Evolutionary conservation across 345 rosid genomes (phyloP), one percentile per base, ranked within the genome.

Genomic region (Arabidopsis suecica): DNA sequence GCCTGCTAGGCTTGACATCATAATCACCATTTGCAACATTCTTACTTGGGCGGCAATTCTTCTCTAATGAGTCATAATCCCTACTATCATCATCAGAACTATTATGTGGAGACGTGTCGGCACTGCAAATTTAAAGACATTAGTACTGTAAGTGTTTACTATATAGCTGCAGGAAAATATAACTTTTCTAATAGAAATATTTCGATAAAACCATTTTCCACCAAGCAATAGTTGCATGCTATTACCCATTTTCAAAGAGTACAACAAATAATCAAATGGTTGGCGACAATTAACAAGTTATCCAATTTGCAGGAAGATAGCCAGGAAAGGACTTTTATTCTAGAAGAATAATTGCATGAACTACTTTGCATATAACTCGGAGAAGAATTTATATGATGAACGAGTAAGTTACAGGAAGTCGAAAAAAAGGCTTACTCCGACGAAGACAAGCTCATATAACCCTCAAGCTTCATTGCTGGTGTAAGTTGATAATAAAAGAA

Each of bases 401-500:
- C 14, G 60, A 48, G 14, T 34, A 45, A 38, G 50, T 20, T 32
- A 60, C 33, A 34, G 45, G 22, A 71, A 60, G 34, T 47, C 61
- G 50, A 62, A 40, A 58, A 68, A 65, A 37, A 45, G 9, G 76
- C 98, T 84, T 91, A 96, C 99, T 81, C 87, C 56, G 85, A 78
- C 16, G 83, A 78, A 66, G 88, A 82, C 77, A 78, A 82, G 54
- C 77, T 72, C 72, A 72, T 64, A 53, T 67, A 67, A 44, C 79
- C 93, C 45, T 88, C 94, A 16, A 80, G 78, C 77, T 55, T 85
- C 86, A 83, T 77, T 63, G 87, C 73, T 22, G 97, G 90, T 20
- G 86, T 89, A 73, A 87, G 87, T 84, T 82, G 93, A 78, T 84
- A 85, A 79, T 87, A 91, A 81, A 91, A 93, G 88, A 96, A 93